Evolutionary conservation across 441 rosid genomes (phyloP), one percentile per base, ranked within the genome.

Genomic region (Populus hybrid): DNA sequence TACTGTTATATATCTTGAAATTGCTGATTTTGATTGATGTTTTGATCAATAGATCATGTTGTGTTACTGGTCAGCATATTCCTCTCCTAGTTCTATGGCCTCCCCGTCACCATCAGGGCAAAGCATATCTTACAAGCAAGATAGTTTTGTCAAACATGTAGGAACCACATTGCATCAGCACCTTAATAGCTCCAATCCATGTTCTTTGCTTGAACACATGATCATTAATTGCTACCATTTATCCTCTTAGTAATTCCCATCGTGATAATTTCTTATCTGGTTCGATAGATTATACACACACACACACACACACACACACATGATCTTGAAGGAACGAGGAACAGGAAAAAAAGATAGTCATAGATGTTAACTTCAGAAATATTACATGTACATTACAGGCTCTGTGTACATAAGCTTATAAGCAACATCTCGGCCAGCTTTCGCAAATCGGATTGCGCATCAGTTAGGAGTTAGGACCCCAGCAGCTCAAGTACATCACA

Each of bases 401-500:
- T 30, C 9, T 32, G 21, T 24, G 6, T 61, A 61, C 28, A 61
- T 4, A 8, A 61, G 12, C 28, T 9, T 61, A 6, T 3, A 23
- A 3, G 14, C 28, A 61, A 4, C 24, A 61, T 3, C 66, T 2
- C 28, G 9, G 28, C 66, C 26, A 8, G 28, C 66, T 46, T n/a
- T 16, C 72, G 34, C 53, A 69, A 21, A 11, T 53, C 14, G 12
- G 40, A 18, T 50, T 19, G 28, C 42, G 23, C 26, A 75, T 69
- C 34, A 79, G 32, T 81, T 69, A 72, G 82, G 76, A 77, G 42
- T 76, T 80, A 21, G 83, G 83, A 32, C 88, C 88, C 87, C 89
- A 85, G 71, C 83, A 85, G 83, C 86, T 80, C 75, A 83, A 82
- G 74, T 75, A 87, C 87, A 87, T 85, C 14, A 87, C 87, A 19